Evolutionary conservation across 2,329 filamentous ascomycete species (phyloP).

Genomic region (Ophiostoma sp.): DNA sequence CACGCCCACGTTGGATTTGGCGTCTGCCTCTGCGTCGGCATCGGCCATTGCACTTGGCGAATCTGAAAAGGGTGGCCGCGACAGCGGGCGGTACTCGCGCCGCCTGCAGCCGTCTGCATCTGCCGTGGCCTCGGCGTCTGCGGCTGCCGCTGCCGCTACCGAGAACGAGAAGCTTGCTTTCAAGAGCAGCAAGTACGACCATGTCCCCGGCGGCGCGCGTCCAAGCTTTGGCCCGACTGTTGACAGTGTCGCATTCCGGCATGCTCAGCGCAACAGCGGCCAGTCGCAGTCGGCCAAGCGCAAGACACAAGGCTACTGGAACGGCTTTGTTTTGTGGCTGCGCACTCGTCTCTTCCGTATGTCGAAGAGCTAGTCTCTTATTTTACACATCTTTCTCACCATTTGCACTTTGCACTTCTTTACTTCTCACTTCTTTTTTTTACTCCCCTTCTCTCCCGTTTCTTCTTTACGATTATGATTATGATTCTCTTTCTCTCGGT

Average conservation of each 20-base stretch:
- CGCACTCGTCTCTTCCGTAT: conserved; percentile 48
- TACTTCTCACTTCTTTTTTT: background rate
- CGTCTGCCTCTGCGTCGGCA: conserved; percentile 27
- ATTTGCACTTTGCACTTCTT: background rate
- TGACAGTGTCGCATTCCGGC: conserved; percentile 43
- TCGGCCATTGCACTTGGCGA: conserved; percentile 22
- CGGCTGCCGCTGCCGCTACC: background rate
- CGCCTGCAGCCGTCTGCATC: conserved; percentile 13
- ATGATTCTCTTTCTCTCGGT: background rate
- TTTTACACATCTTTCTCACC: too few species aligned
- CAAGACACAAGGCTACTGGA: conserved; percentile 59
- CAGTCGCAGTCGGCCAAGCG: conserved; percentile 44
- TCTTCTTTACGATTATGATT: background rate
- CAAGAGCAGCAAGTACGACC: conserved; percentile 45
- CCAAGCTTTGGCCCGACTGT: conserved; percentile 36
- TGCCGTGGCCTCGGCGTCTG: background rate
- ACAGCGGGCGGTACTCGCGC: conserved; percentile 23
- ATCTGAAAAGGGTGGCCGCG: conserved; percentile 22
- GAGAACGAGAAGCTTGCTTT: conserved; percentile 42
- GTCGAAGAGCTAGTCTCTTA: conserved; percentile 18
- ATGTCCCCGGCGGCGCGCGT: conserved; percentile 34
- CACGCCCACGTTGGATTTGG: conserved; percentile 27
- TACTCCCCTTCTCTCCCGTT: background rate
- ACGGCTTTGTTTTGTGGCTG: conserved; percentile 59
- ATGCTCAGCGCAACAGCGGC: conserved; percentile 39